Base-by-base conservation (phyloP, 169 alveolate species). In the Eimeria tenella region DNA sequence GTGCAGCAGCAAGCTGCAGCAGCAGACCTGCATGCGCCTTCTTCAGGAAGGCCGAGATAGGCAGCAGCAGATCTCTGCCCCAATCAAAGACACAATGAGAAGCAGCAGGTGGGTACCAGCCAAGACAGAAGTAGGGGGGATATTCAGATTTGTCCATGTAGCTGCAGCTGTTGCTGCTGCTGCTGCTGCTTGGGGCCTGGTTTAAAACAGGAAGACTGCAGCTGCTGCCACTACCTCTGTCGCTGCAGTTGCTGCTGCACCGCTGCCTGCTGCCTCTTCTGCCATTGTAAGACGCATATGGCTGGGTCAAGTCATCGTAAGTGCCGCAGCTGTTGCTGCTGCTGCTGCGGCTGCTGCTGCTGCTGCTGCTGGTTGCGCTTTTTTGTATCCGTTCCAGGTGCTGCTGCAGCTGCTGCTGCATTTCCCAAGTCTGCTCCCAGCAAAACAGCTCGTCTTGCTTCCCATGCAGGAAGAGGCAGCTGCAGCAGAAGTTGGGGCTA, bases 381-480 rank as follows among this genome's bases (percentile, higher is more conserved):
- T 55, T 31, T n/a, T 21, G 83, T 19, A 31, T 9, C 56, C 21
- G 83, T 19, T 56, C 70, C 87, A 50, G 42, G 17, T 31, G 86
- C 42, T 50, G 86, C 86, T 31, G 86, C 21, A 50, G 90, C 90
- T 8, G 91, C 62, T 23, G 77, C 63, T 21, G 77, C 91, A 83
- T 83, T 8, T 50, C 77, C 19, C 60, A 77, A 6, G 75, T 83
- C 58, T 65, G 77, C 60, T 49, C 62, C 74, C 74, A 56, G 62
- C 42, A 21, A 60, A 83, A 83, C 11, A 83, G 77, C 55, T 83
- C 91, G 77, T 83, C 91, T 7, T 49, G 74, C 56, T 60, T 49
- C 58, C 97, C 97, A 70, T 95, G 97, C 50, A 95, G 95, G 96
- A 96, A 95, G 50, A 95, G 91, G 70, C 93, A 79, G 50, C 97